Conservation (phyloP, 2,329 filamentous ascomycete species). For the Nigrospora oryzae region DNA sequence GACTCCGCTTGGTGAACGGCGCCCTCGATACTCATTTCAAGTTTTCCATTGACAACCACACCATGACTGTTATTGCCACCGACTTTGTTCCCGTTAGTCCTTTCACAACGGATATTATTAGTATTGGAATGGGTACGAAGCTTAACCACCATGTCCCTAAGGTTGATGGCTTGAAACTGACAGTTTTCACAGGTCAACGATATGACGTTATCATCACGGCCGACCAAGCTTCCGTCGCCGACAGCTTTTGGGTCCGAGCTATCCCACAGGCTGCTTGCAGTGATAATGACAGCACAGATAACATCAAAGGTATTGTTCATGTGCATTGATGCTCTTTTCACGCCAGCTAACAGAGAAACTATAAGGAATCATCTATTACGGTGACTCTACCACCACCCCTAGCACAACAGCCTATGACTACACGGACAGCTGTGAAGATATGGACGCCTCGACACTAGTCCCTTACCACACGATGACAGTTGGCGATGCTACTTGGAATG, state of each 20-base stretch:
- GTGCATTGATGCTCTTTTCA: slow-evolving; percentile 3
- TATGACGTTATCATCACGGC: slow-evolving; percentile 38
- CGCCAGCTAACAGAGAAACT: slow-evolving; percentile 33
- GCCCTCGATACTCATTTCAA: slow-evolving; percentile 34
- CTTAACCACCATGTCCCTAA: neutral
- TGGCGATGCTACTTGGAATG: slow-evolving; percentile 11
- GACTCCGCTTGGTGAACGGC: slow-evolving; percentile 33
- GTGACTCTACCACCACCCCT: slow-evolving; percentile 11
- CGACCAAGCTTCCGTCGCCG: slow-evolving; percentile 19
- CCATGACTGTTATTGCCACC: slow-evolving; percentile 45
- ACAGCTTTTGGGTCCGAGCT: slow-evolving; percentile 40
- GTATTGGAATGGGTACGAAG: slow-evolving; percentile 16
- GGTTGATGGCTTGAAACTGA: slow-evolving; percentile 1
- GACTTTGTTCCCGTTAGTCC: slow-evolving; percentile 52
- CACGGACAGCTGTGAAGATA: slow-evolving; percentile 23
- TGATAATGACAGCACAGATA: slow-evolving; percentile 25
- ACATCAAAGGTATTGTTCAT: slow-evolving; percentile 35
- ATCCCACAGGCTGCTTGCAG: slow-evolving; percentile 32
- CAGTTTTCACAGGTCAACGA: slow-evolving; percentile 21
- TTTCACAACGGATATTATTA: slow-evolving; percentile 36
- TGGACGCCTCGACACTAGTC: slow-evolving; percentile 20
- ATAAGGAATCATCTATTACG: slow-evolving; percentile 31
- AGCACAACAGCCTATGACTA: slow-evolving; percentile 10
- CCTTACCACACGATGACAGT: slow-evolving; percentile 26
- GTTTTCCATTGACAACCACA: slow-evolving; percentile 49